Conservation (phyloP, 768 basidiomycete species). For the Hygrophorus pudorinus region DNA sequence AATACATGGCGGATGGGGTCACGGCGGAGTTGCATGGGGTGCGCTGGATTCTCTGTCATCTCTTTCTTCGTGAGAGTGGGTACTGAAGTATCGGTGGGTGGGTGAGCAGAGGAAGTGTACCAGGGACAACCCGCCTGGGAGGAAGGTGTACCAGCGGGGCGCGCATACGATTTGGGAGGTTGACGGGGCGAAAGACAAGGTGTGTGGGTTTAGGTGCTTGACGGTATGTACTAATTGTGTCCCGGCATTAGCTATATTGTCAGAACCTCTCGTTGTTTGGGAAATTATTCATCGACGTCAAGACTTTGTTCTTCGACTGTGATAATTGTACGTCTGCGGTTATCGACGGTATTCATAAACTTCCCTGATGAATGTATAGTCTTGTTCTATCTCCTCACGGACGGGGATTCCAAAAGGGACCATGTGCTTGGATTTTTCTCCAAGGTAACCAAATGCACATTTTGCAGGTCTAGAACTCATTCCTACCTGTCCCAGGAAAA, state of each 20-base stretch:
- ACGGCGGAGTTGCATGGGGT: slow-evolving; percentile 63
- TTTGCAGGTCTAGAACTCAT: not conserved
- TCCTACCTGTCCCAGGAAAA: slow-evolving; percentile 57
- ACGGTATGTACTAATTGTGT: not conserved
- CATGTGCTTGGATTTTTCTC: slow-evolving; percentile 71
- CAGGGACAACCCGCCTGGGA: slow-evolving; percentile 69
- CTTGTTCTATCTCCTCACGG: slow-evolving; percentile 87
- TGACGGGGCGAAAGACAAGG: slow-evolving; percentile 81
- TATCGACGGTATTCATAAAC: not conserved
- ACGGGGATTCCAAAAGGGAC: slow-evolving; percentile 68
- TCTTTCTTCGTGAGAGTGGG: not conserved
- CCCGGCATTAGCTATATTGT: slow-evolving; percentile 68
- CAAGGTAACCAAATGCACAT: slow-evolving; percentile 30
- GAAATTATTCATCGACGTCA: slow-evolving; percentile 98
- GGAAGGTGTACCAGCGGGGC: slow-evolving; percentile 83
- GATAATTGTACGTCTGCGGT: slow-evolving; percentile 56
- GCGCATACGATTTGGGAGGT: slow-evolving; percentile 93
- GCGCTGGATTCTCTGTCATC: slow-evolving; percentile 22
- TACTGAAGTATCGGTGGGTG: not conserved
- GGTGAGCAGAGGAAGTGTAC: slow-evolving; percentile 53
- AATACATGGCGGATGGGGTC: slow-evolving; percentile 77
- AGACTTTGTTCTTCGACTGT: slow-evolving; percentile 87
- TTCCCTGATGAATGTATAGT: slow-evolving; percentile 51
- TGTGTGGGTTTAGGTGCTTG: slow-evolving; percentile 20
- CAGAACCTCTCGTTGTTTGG: slow-evolving; percentile 94